Evolutionary conservation across 345 rosid species (phyloP).

Genomic region (Citrus maxima): DNA sequence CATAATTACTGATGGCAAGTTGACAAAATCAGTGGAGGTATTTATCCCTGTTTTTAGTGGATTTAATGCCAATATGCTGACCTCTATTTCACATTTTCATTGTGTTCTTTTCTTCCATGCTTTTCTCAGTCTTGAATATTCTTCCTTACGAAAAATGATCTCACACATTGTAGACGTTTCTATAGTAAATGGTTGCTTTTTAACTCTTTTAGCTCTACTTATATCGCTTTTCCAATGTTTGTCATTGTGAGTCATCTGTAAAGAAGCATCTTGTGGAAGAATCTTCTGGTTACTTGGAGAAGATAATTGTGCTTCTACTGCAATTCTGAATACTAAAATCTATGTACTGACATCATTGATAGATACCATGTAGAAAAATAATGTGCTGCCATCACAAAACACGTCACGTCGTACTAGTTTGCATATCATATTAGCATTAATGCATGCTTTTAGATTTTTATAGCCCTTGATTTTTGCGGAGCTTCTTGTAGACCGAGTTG

Average conservation of each 20-base stretch:
- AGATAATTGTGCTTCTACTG: not conserved
- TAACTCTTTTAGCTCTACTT: not conserved
- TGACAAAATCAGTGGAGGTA: conserved; percentile 80
- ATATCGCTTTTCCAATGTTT: not conserved
- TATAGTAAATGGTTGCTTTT: not conserved
- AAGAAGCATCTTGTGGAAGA: not conserved
- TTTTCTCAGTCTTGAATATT: not conserved
- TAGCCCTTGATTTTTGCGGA: too few relatives aligned
- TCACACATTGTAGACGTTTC: not conserved
- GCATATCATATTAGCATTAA: not conserved
- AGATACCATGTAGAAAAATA: not conserved
- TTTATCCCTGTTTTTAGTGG: not conserved
- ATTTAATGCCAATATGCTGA: not conserved
- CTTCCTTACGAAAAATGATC: not conserved
- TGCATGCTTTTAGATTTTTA: too few relatives aligned
- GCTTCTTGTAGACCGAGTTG: too few relatives aligned
- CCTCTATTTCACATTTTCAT: not conserved
- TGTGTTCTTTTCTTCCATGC: not conserved
- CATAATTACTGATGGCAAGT: conserved; percentile 75
- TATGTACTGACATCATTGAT: not conserved
- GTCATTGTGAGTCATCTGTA: not conserved
- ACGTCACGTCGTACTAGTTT: not conserved
- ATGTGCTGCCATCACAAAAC: not conserved
- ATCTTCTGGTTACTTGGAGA: not conserved
- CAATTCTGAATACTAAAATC: not conserved